Evolutionary conservation across 192 early-diverging fungal species (phyloP).

Genomic region (Funneliformis geosporum): DNA sequence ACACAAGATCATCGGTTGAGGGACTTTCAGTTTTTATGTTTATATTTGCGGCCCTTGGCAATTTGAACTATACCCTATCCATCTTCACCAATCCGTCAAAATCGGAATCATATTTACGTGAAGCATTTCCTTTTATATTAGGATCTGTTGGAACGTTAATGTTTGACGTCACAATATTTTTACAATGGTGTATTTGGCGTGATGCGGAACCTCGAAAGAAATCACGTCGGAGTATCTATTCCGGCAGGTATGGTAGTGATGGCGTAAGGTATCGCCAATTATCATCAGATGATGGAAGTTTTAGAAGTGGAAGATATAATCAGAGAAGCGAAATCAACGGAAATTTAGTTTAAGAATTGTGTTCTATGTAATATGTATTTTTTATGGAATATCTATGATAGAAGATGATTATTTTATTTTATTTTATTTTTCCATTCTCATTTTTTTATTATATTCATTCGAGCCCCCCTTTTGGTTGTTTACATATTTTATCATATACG

Average conservation of each 20-base stretch:
- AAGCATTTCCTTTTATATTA: constrained; percentile 59
- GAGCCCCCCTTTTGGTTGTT: too few species aligned
- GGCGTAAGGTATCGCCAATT: neutral
- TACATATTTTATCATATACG: too few species aligned
- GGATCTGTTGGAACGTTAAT: constrained; percentile 70
- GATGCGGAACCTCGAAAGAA: neutral
- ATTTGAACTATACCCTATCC: constrained; percentile 61
- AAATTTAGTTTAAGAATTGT: neutral
- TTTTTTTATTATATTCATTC: too few species aligned
- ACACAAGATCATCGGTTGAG: constrained; percentile 59
- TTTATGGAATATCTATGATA: too few species aligned
- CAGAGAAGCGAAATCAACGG: neutral
- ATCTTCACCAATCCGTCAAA: constrained; percentile 51
- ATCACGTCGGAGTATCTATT: neutral
- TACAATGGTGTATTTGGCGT: constrained; percentile 44
- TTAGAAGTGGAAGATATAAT: neutral
- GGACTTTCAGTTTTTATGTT: constrained; percentile 78
- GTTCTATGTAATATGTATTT: too few species aligned
- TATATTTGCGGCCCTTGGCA: constrained; percentile 69
- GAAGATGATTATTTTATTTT: too few species aligned
- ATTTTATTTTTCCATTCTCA: too few species aligned
- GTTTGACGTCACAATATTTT: constrained; percentile 71
- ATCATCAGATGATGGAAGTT: neutral
- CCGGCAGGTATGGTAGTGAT: neutral
- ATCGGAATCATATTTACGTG: constrained; percentile 36